These are phyloP conservation scores for Danielozyma ontarioensis DNA, from an alignment of 805 yeast genomes.

Conservation along the genomic window DNA sequence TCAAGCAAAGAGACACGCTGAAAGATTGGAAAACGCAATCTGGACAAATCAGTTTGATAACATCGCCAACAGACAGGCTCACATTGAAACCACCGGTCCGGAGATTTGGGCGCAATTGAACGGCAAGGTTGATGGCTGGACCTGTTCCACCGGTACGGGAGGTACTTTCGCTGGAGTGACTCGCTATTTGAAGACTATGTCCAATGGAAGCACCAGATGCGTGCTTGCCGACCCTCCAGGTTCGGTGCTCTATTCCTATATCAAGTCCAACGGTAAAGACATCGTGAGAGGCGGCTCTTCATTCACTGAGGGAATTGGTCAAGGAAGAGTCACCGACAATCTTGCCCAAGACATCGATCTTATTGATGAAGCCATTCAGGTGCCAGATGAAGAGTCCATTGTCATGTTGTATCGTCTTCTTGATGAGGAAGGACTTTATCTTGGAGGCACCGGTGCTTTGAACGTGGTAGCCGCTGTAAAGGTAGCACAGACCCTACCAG, in stretches of 20 bases:
- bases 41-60: slow-evolving; percentile 95
- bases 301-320: slow-evolving; percentile 95
- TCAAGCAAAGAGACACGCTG: slow-evolving; percentile 83
- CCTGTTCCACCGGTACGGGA: slow-evolving; percentile 90
- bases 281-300: slow-evolving; percentile 75
- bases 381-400: slow-evolving; percentile 77
- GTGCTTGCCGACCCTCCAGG: slow-evolving; percentile 94
- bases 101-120: slow-evolving; percentile 83
- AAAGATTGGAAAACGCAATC: slow-evolving; percentile 66
- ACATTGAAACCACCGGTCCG: slow-evolving; percentile 86
- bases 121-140: slow-evolving; percentile 77
- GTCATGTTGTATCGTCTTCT: slow-evolving; percentile 77
- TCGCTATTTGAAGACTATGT: slow-evolving; percentile 65
- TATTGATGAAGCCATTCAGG: slow-evolving; percentile 74
- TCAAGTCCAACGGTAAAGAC: slow-evolving; percentile 63
- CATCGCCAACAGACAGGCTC: slow-evolving; percentile 82
- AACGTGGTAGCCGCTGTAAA: slow-evolving; percentile 86
- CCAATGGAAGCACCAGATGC: slow-evolving; percentile 56
- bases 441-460: slow-evolving; percentile 88
- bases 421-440: slow-evolving; percentile 84
- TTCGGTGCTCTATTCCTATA: slow-evolving; percentile 73
- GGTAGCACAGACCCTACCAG: slow-evolving; percentile 72
- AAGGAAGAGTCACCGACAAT: slow-evolving; percentile 86
- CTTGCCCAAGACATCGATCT: slow-evolving; percentile 65
- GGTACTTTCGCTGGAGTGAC: slow-evolving; percentile 89